Evolutionary conservation across 2,329 filamentous ascomycete genomes (phyloP).

Genomic region (Beauveria asiatica): DNA sequence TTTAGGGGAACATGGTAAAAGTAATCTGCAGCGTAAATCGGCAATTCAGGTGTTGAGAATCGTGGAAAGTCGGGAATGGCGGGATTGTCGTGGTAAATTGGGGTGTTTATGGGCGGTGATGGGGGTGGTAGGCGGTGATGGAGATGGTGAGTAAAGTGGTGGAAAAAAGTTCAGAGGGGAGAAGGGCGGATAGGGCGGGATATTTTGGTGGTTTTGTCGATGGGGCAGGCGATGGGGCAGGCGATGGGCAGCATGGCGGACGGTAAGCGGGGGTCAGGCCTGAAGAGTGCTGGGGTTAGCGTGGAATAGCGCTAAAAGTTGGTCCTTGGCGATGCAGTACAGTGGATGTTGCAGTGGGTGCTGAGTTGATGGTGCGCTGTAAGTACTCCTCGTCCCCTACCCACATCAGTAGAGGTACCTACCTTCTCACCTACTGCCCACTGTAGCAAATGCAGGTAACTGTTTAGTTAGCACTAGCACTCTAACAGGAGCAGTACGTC

Average conservation of each 20-base stretch:
- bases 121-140: too few species aligned
- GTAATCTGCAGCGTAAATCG: neutral
- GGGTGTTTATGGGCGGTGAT: neutral
- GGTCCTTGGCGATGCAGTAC: slow-evolving; percentile 6
- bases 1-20: slow-evolving; percentile 3
- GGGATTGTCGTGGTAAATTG: neutral
- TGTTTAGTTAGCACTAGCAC: too few species aligned
- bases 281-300: neutral
- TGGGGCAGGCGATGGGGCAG: neutral
- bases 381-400: neutral
- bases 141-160: neutral
- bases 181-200: slow-evolving; percentile 7
- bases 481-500: too few species aligned
- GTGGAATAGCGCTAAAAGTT: neutral
- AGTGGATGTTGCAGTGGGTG: slow-evolving; percentile 5
- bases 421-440: neutral
- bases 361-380: neutral
- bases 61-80: neutral
- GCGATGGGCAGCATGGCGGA: too few species aligned
- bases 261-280: neutral
- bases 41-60: neutral
- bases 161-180: slow-evolving; percentile 4
- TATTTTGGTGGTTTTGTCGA: slow-evolving; percentile 8
- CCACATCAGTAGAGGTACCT: neutral
- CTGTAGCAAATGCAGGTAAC: neutral